phyloP scores from a whole-genome alignment of 768 basidiomycete species.

The Tubosaeta brunneosetosa region DNA sequence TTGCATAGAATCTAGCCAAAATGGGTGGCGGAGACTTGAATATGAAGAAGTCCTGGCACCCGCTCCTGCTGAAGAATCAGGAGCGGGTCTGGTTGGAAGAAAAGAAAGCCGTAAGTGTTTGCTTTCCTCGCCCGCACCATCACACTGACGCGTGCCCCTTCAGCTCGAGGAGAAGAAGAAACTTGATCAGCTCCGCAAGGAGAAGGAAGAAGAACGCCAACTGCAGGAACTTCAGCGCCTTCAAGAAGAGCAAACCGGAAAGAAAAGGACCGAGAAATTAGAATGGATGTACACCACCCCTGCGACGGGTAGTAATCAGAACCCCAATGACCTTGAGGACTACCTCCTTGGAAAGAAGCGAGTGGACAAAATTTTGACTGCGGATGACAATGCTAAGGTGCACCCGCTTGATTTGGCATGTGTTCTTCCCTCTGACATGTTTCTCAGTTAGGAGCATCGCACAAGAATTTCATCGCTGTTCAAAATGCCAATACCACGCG shows the following conservation, averaged over 20 bases:
- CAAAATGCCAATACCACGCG: constrained; percentile 90
- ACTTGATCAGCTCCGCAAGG: constrained; percentile 92
- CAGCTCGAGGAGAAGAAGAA: constrained; percentile 99
- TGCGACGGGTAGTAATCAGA: constrained; percentile 80
- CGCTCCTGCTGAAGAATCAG: constrained; percentile 96
- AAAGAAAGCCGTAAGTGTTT: constrained; percentile 78
- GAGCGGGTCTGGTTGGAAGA: constrained; percentile 99
- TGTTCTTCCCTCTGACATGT: constrained; percentile 1
- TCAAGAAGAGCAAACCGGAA: constrained; percentile 93
- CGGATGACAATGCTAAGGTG: constrained; percentile 88
- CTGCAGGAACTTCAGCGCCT: constrained; percentile 92
- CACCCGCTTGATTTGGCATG: constrained; percentile 8
- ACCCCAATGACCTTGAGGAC: constrained; percentile 90
- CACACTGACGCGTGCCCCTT: constrained; percentile 11
- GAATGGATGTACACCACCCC: constrained; percentile 99
- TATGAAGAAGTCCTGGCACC: constrained; percentile 99
- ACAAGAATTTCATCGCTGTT: constrained; percentile 90
- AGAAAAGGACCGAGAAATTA: constrained; percentile 87
- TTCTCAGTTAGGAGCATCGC: constrained; percentile 70
- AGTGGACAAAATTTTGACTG: constrained; percentile 92
- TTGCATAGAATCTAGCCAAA: constrained; percentile 40
- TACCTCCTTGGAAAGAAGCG: constrained; percentile 97
- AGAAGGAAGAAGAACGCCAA: constrained; percentile 96
- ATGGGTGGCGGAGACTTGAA: constrained; percentile 99
- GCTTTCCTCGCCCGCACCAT: not conserved